Base-by-base conservation (phyloP, 2,329 filamentous ascomycete genomes). In the Atkinsonella texensis region DNA sequence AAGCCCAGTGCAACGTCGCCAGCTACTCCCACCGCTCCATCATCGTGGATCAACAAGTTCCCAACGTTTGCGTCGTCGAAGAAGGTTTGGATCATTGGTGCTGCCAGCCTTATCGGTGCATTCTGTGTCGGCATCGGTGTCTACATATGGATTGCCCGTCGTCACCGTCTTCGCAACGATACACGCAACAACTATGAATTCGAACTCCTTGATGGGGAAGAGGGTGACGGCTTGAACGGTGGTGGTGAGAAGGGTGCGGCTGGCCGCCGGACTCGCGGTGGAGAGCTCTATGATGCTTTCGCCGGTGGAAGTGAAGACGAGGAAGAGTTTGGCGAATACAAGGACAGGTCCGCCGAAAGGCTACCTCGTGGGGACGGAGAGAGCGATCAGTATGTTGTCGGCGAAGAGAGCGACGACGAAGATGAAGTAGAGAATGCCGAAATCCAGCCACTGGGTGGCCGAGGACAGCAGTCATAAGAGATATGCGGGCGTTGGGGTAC, bases 201-300 rank as follows among this genome's bases (percentile, higher is more conserved):
- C 59, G 90, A 95, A 69, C 84, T 95, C 56, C 77, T 98, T 46
- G 85, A 93, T 60, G 85, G 90, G 52, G 85, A 89, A 18, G 89
- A 95, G 59, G 74, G 76, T 15, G 74, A 83, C 58, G 74, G 76
- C 31, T 65, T 81, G 4, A 72, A 71, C 50, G 63, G 68, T 53
- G 70, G 65, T 48, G 70, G 65, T 48, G 72, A 72, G 65, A 77
- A 70, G 69, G 70, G 63, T 54, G 65, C 51, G 54, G 68, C 73
- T 9, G 60, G 70, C 17, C 72, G 73, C 52, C 74, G 78, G 57
- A 74, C 76, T 49, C 68, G 88, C 18, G 93, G 89, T 2, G 89
- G 91, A 31, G 91, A 97, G 71, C 72, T 98, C 44, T 98, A 98
- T 66, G 93, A 98, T 73, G 93, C 93, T 4, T 98, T 98, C 74